These are phyloP conservation scores for Aspergillus phoenicis DNA, from an alignment of 2,329 filamentous ascomycete genomes.

Conservation along the genomic window DNA sequence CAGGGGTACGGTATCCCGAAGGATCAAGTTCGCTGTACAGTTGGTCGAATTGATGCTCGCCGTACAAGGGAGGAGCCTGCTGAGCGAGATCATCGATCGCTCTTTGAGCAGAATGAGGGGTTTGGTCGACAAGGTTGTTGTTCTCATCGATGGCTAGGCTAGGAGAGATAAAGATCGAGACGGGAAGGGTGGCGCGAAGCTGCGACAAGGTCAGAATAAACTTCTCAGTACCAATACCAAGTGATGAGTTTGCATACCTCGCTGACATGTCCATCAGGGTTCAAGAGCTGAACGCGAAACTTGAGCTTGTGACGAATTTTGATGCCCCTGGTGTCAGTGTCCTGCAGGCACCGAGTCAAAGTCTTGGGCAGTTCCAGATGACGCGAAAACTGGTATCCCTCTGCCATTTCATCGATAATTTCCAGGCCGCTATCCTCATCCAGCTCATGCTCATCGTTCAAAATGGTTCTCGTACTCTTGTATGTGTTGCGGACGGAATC, in stretches of 20 bases:
- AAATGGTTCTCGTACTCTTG: slow-evolving; percentile 66
- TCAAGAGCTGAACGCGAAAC: slow-evolving; percentile 85
- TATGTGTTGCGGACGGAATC: slow-evolving; percentile 50
- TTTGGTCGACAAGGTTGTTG: slow-evolving; percentile 71
- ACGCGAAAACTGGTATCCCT: slow-evolving; percentile 63
- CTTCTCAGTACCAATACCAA: neutral
- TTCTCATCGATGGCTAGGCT: slow-evolving; percentile 87
- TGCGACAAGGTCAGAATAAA: slow-evolving; percentile 35
- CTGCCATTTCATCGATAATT: slow-evolving; percentile 59
- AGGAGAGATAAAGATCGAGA: slow-evolving; percentile 94
- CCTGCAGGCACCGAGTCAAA: slow-evolving; percentile 81
- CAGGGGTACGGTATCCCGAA: slow-evolving; percentile 78
- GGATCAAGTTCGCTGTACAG: slow-evolving; percentile 86
- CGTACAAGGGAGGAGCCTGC: slow-evolving; percentile 88
- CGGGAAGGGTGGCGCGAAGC: slow-evolving; percentile 84
- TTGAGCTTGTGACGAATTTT: slow-evolving; percentile 92
- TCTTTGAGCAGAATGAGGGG: slow-evolving; percentile 52
- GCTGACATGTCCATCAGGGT: slow-evolving; percentile 91
- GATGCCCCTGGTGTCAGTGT: slow-evolving; percentile 84
- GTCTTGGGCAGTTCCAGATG: slow-evolving; percentile 74
- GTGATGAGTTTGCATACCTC: slow-evolving; percentile 60
- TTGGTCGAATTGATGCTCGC: slow-evolving; percentile 84
- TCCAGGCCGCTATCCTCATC: slow-evolving; percentile 64
- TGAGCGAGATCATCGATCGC: slow-evolving; percentile 59
- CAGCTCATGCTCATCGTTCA: slow-evolving; percentile 69